Conservation (phyloP, 2,329 filamentous ascomycete genomes). For the Hymenoscyphus fructigenus region DNA sequence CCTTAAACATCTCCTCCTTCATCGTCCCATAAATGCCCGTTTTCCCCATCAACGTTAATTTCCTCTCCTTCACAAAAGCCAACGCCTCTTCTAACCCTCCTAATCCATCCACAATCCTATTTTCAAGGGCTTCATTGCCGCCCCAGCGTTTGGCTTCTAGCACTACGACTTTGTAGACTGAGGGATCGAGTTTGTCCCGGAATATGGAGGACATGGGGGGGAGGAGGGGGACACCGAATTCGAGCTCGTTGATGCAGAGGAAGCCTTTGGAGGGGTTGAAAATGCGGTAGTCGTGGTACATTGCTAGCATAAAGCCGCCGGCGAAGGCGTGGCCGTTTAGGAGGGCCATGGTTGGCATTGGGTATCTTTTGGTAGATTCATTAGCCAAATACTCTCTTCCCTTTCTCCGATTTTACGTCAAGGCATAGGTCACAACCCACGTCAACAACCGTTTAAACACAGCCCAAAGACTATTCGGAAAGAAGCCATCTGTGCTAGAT, state of each 20-base stretch:
- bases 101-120: constrained; percentile 66
- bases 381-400: neutral
- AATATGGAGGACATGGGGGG: constrained; percentile 75
- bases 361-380: constrained; percentile 48
- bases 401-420: neutral
- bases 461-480: constrained; percentile 58
- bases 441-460: constrained; percentile 66
- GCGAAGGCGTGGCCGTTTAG: constrained; percentile 81
- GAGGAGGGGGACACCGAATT: constrained; percentile 74
- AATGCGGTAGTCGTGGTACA: constrained; percentile 81
- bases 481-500: constrained; percentile 59
- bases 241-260: constrained; percentile 77
- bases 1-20: constrained; percentile 74
- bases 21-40: constrained; percentile 68
- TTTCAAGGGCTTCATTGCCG: constrained; percentile 60
- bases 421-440: constrained; percentile 35
- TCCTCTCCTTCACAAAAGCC: constrained; percentile 56
- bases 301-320: constrained; percentile 76
- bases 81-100: constrained; percentile 65
- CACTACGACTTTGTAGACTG: constrained; percentile 61
- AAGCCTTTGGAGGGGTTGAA: constrained; percentile 71
- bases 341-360: constrained; percentile 80
- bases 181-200: constrained; percentile 60
- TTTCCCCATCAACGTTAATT: constrained; percentile 60
- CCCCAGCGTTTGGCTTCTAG: constrained; percentile 72